phyloP scores from a whole-genome alignment of 305 asterid genomes.

The Caryopteris hybrid region DNA sequence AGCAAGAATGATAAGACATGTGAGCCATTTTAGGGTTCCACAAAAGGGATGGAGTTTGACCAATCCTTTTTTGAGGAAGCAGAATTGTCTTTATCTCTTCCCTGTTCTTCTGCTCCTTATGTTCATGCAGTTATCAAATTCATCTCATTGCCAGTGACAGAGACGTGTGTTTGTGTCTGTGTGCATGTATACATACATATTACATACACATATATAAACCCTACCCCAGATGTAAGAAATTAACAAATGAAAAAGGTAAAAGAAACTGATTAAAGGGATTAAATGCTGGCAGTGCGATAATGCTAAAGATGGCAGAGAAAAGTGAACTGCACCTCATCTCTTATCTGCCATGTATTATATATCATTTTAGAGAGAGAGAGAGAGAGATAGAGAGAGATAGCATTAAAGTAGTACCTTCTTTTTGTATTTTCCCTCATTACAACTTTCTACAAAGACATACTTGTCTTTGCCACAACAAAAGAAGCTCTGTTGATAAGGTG shows the following conservation, averaged over 20 bases:
- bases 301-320: conserved; percentile 35
- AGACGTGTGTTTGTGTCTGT: conserved; percentile 11
- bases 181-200: too few species aligned
- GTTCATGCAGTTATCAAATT: conserved; percentile 16
- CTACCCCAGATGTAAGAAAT: background rate
- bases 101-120: conserved; percentile 26
- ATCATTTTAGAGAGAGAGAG: background rate
- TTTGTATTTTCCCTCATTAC: background rate
- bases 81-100: conserved; percentile 31
- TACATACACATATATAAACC: too few species aligned
- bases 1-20: background rate
- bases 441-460: background rate
- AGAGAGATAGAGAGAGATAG: background rate
- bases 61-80: background rate
- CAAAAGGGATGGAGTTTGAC: conserved; percentile 6
- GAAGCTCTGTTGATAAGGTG: background rate
- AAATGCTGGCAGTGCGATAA: conserved; percentile 29
- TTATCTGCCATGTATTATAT: background rate
- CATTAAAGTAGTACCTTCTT: conserved; percentile 6
- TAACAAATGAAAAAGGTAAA: conserved; percentile 9
- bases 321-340: conserved; percentile 25
- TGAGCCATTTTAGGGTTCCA: conserved; percentile 16
- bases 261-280: conserved; percentile 26
- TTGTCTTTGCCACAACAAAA: background rate
- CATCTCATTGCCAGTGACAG: conserved; percentile 20